Evolutionary conservation across 192 early-diverging fungal species (phyloP).

Genomic region (Lobosporangium transversale): DNA sequence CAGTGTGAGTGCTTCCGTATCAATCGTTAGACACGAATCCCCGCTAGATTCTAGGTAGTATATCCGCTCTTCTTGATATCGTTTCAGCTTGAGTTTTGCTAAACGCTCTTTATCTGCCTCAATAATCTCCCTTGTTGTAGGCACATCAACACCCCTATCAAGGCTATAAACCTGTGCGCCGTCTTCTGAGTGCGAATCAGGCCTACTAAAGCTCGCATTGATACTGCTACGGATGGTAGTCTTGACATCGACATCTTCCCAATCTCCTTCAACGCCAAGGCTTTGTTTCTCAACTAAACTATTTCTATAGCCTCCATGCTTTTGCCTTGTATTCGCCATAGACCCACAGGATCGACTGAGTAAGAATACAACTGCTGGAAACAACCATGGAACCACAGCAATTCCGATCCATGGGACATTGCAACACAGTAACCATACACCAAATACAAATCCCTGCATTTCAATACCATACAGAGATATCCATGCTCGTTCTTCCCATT

Average conservation of each 20-base stretch:
- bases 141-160: background rate
- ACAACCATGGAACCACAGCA: conserved; percentile 17
- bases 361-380: conserved; percentile 22
- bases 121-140: background rate
- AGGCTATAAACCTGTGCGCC: background rate
- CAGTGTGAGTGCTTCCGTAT: too few relatives aligned
- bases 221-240: conserved; percentile 23
- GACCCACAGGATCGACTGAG: conserved; percentile 35
- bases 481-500: conserved; percentile 44
- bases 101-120: background rate
- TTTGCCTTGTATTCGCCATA: conserved; percentile 11
- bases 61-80: background rate
- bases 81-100: background rate
- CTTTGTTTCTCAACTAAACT: conserved; percentile 18
- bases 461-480: conserved; percentile 9
- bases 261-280: conserved; percentile 19
- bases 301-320: conserved; percentile 5
- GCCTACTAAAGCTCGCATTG: background rate
- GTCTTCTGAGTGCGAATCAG: background rate
- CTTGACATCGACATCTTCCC: conserved; percentile 10
- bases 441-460: conserved; percentile 29
- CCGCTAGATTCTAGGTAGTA: too few relatives aligned
- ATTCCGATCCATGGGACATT: conserved; percentile 23
- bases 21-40: too few relatives aligned
- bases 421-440: conserved; percentile 24